These are phyloP conservation scores for Volvariella volvacea DNA, from an alignment of 1,284 basidiomycete genomes.

Conservation along the genomic window DNA sequence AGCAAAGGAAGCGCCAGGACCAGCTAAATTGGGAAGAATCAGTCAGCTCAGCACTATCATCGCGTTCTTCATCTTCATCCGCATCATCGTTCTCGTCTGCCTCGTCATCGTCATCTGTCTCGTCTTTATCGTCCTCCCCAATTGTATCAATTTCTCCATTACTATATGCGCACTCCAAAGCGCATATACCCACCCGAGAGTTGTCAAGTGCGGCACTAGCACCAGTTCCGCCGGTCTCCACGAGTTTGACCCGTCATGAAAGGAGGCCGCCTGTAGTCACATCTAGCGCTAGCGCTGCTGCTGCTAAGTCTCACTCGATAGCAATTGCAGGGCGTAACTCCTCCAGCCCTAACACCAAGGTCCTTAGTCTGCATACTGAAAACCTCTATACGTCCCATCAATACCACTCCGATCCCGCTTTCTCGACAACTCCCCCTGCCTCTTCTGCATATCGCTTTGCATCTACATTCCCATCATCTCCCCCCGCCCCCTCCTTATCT, in stretches of 20 bases:
- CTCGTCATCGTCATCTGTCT: neutral
- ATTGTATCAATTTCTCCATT: neutral
- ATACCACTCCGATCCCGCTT: too few species aligned
- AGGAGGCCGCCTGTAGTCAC: neutral
- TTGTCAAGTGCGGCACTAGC: neutral
- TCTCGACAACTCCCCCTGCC: too few species aligned
- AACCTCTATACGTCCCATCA: too few species aligned
- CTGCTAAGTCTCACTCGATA: neutral
- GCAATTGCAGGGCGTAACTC: too few species aligned
- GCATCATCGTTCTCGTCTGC: neutral
- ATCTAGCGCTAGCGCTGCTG: neutral
- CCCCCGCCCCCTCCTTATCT: too few species aligned
- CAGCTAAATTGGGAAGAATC: slow-evolving; percentile 1
- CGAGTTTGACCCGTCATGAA: too few species aligned
- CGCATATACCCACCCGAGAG: neutral
- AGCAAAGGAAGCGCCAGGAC: neutral
- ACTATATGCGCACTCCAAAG: neutral
- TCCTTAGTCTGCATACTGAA: too few species aligned
- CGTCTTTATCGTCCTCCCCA: neutral
- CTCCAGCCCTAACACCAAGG: too few species aligned
- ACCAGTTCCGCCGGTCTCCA: too few species aligned
- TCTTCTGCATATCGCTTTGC: too few species aligned
- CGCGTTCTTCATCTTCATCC: neutral
- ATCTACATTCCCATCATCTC: too few species aligned
- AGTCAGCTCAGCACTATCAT: neutral